Percentiles rank a stretch among this genome's conserved stretches.
Conservation (phyloP, 1,284 basidiomycete species). For the Microbotryomycetes sp. region DNA sequence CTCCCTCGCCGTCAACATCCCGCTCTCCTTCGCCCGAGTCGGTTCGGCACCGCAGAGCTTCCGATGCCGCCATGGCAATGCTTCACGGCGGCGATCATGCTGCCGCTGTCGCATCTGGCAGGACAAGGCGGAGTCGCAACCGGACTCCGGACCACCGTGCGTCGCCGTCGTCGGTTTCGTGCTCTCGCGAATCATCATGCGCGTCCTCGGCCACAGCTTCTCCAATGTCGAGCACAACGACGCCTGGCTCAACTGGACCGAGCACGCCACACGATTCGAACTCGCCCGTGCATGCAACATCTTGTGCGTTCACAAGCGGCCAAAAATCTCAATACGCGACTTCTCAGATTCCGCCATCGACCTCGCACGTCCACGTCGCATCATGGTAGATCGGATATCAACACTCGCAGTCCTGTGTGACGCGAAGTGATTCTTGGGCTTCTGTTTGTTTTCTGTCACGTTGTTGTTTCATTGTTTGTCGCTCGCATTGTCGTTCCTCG, state of each 20-base stretch:
- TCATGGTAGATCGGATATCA: too few species aligned
- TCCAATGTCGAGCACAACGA: slow-evolving; percentile 1
- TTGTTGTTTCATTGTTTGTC: too few species aligned
- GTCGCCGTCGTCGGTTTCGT: slow-evolving; percentile 22
- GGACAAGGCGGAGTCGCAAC: background rate
- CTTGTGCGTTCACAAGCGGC: background rate
- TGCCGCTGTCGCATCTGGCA: background rate
- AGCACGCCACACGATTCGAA: background rate
- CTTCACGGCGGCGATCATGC: slow-evolving; percentile 13
- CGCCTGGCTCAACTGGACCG: background rate
- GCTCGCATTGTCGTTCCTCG: too few species aligned
- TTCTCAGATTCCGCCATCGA: background rate
- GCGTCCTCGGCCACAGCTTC: slow-evolving; percentile 21
- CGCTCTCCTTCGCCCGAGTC: slow-evolving; percentile 26
- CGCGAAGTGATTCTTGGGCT: too few species aligned
- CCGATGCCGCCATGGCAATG: slow-evolving; percentile 28
- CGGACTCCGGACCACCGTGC: slow-evolving; percentile 10
- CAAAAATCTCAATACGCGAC: background rate
- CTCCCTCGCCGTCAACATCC: slow-evolving; percentile 19
- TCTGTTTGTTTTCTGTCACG: too few species aligned
- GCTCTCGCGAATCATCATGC: slow-evolving; percentile 5
- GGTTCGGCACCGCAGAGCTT: slow-evolving; percentile 26
- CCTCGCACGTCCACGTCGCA: background rate
- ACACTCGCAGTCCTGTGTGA: too few species aligned
- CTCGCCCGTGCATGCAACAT: background rate